Evolutionary conservation across 192 early-diverging fungal species (phyloP), one percentile per base, ranked within the genome.

Genomic region (Coemansia asiatica): DNA sequence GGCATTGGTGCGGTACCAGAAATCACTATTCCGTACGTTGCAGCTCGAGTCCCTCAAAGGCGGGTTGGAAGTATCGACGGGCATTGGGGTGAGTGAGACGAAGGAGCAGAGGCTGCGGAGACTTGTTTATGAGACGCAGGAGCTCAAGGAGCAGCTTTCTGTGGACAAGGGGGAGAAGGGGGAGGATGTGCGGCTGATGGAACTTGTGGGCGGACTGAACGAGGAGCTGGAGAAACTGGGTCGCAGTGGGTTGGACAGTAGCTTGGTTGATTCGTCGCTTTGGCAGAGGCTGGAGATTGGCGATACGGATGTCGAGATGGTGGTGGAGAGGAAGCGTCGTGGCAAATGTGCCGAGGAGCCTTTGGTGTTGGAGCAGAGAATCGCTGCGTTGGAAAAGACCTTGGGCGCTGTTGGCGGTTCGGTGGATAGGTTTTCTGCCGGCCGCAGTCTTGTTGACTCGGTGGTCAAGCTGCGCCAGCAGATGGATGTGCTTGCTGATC

Each of bases 81-180:
- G 40, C 27, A 26, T 76, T 44, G 54, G 65, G 33, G 69, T 89
- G 26, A 72, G 75, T 29, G 94, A 96, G 68, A 94, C 91, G 1
- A 75, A 86, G 21, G 65, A 91, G 33, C 90, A 96, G 68, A 84
- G 87, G 62, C 71, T 93, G 22, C 84, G 90, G 25, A 83, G 94
- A 15, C 86, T 96, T 38, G 84, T 91, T 65, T 89, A 83, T 63
- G 94, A 96, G 70, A 88, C 91, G 9, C 89, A 94, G 62, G 91
- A 96, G 59, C 86, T 96, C 4, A 76, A 71, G 19, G 84, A 87
- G 57, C 89, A 92, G 66, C 58, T 93, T 3, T 61, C 53, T 2
- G 35, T 8, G 0, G 60, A 9, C 2, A 56, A 68, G 19, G 36
- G 25, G 19, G 33, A 44, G 40, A 8, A 56, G 13, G 31, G 64